Conservation (phyloP, 2,329 filamentous ascomycete species). For the Penicillium crustosum region DNA sequence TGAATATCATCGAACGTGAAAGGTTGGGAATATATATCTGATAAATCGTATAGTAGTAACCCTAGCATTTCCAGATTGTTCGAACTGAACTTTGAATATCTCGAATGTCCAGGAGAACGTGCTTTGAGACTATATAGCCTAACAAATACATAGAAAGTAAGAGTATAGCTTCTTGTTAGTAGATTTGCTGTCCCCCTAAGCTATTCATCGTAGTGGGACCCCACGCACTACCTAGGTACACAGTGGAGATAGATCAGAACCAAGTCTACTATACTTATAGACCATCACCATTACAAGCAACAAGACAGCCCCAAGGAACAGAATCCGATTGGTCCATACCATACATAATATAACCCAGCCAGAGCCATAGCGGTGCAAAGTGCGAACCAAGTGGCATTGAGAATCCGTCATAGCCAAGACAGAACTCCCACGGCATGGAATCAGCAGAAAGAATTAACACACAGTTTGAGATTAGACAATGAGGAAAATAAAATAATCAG, state of each 20-base stretch:
- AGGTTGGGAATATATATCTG: not conserved
- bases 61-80: not conserved
- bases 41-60: not conserved
- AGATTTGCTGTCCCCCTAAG: not conserved
- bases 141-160: not conserved
- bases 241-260: not conserved
- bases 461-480: constrained; percentile 25
- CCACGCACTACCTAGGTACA: not conserved
- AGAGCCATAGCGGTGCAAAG: constrained; percentile 16
- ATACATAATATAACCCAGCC: constrained; percentile 27
- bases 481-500: constrained; percentile 21
- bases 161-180: not conserved
- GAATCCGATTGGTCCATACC: constrained; percentile 30
- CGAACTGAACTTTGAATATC: no score
- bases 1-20: no score
- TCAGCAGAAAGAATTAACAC: constrained; percentile 8
- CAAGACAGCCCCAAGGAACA: constrained; percentile 7
- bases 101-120: no score
- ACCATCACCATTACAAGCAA: not conserved
- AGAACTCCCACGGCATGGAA: not conserved
- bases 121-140: not conserved
- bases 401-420: not conserved
- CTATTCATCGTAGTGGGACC: not conserved
- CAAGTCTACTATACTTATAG: not conserved
- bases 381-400: constrained; percentile 1